phyloP scores from a whole-genome alignment of 1,284 basidiomycete species.

The Naganishia sp. region DNA sequence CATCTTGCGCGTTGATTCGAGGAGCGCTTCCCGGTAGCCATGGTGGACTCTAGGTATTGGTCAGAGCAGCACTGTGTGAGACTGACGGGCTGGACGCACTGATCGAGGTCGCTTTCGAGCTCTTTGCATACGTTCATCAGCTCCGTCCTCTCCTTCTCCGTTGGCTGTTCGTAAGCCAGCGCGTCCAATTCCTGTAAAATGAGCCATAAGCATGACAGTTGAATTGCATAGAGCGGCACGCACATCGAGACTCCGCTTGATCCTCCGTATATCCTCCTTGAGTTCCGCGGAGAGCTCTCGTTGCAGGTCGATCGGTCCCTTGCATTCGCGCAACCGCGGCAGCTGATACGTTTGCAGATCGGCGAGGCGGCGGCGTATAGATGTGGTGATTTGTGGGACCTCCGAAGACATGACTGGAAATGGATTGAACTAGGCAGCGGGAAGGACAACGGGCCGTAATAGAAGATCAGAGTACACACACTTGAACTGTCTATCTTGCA shows the following conservation, averaged over 20 bases:
- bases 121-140: slow-evolving; percentile 56
- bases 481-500: no score
- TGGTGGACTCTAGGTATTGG: slow-evolving; percentile 35
- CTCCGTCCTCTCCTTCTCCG: slow-evolving; percentile 64
- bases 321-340: slow-evolving; percentile 67
- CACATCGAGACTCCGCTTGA: slow-evolving; percentile 70
- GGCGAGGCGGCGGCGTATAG: slow-evolving; percentile 61
- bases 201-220: background rate
- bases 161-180: slow-evolving; percentile 43
- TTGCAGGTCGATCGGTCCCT: slow-evolving; percentile 66
- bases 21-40: slow-evolving; percentile 41
- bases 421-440: background rate
- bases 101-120: slow-evolving; percentile 34
- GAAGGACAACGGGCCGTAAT: no score
- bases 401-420: background rate
- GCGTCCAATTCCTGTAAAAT: slow-evolving; percentile 63
- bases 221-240: slow-evolving; percentile 36
- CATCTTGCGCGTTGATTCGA: slow-evolving; percentile 32
- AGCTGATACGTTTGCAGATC: slow-evolving; percentile 72
- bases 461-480: no score
- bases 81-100: slow-evolving; percentile 29
- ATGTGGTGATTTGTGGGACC: background rate
- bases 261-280: slow-evolving; percentile 68
- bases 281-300: slow-evolving; percentile 72
- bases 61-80: background rate